Base-by-base conservation (phyloP, 495 filamentous ascomycete genomes). In the Letharia lupina region DNA sequence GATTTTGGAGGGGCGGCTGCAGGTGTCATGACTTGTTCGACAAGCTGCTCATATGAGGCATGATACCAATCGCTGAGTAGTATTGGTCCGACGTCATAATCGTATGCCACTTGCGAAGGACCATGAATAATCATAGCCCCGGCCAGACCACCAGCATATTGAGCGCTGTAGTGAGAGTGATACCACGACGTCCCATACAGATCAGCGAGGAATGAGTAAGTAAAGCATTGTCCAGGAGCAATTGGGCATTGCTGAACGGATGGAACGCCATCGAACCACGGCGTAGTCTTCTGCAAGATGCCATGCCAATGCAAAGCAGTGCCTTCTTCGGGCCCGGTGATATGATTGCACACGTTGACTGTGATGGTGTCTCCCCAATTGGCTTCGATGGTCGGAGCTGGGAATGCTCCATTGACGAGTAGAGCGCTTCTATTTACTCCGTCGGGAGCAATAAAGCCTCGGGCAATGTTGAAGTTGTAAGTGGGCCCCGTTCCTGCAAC, bases 51-150 rank as follows among this genome's bases (percentile, higher is more conserved):
- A n/a, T n/a, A n/a, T n/a, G n/a, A n/a, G n/a, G n/a, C n/a, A n/a
- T n/a, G n/a, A n/a, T n/a, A n/a, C n/a, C n/a, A n/a, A n/a, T n/a
- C n/a, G n/a, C n/a, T n/a, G n/a, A n/a, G n/a, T n/a, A n/a, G n/a
- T n/a, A n/a, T n/a, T n/a, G 37, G 37, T 37, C 7, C 86, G n/a
- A 88, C 74, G 68, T 89, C 85, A 39, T 80, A 73, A 56, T 89
- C 86, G 69, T 88, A 87, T 31, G 79, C 67, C 12, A 71, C 74
- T 31, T 78, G 79, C 6, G 77, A 75, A 7, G 86, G 86, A 3
- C 86, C 86, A 67, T 88, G 78, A 71, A 89, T 82, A 57, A 81
- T 73, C 65, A 89, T 76, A 7, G 84, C 71, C 13, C 86, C 86
- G 42, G 75, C 68, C 10, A 82, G 65, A 45, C 82, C 83, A 28